Conservation (phyloP, 164 flowering plant genomes). For the Taxillus chinensis region DNA sequence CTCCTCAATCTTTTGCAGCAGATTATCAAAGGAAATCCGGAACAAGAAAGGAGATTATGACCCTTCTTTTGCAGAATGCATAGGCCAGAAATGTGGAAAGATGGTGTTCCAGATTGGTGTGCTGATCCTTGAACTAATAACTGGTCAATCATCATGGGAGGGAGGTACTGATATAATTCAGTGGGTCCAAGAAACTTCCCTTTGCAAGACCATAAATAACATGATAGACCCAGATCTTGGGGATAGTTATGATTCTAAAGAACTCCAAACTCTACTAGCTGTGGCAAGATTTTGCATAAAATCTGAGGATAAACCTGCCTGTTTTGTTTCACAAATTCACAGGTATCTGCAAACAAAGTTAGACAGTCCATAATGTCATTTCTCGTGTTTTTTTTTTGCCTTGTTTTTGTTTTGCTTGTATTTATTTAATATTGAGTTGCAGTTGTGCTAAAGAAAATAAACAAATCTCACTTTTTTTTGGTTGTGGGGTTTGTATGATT, state of each 20-base stretch:
- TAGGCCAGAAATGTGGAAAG: slow-evolving; percentile 26
- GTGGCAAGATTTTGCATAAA: slow-evolving; percentile 63
- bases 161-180: slow-evolving; percentile 47
- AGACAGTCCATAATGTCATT: slow-evolving; percentile 10
- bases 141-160: slow-evolving; percentile 68
- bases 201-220: slow-evolving; percentile 37
- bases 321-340: slow-evolving; percentile 41
- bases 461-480: too few species aligned
- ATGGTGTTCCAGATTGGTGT: slow-evolving; percentile 65
- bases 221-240: slow-evolving; percentile 90
- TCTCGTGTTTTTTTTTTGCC: not conserved
- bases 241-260: slow-evolving; percentile 38
- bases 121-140: slow-evolving; percentile 69
- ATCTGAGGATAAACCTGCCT: slow-evolving; percentile 32
- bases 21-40: too few species aligned
- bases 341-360: slow-evolving; percentile 58
- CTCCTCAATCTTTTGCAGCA: not conserved
- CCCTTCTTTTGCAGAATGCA: slow-evolving; percentile 23
- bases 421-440: too few species aligned
- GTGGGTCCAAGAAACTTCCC: slow-evolving; percentile 54
- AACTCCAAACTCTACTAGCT: slow-evolving; percentile 50
- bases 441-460: too few species aligned
- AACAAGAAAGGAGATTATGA: too few species aligned
- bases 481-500: not conserved
- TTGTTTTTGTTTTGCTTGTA: not conserved